Percentiles rank a stretch among this genome's conserved stretches.
These are phyloP conservation scores for Hydnum rufescens DNA, from an alignment of 768 basidiomycete genomes.

Conservation along the genomic window DNA sequence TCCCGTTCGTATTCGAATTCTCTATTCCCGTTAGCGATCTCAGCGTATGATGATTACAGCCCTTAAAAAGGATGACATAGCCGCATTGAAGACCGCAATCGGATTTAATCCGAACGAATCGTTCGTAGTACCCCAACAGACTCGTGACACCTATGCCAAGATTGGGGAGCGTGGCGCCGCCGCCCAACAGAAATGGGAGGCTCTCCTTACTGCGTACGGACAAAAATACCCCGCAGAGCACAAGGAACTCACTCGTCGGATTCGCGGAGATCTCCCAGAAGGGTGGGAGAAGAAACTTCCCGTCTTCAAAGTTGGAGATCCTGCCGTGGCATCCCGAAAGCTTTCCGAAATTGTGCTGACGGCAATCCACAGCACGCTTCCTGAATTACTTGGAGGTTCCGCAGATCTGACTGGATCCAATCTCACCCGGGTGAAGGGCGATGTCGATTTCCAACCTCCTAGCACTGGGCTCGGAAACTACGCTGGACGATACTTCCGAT, in stretches of 20 bases:
- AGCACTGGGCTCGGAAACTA: slow-evolving; percentile 69
- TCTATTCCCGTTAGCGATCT: slow-evolving; percentile 3
- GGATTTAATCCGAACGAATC: slow-evolving; percentile 58
- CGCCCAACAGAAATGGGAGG: slow-evolving; percentile 55
- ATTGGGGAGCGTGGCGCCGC: slow-evolving; percentile 53
- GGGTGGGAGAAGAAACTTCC: slow-evolving; percentile 78
- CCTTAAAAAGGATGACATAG: slow-evolving; percentile 82
- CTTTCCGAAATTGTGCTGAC: slow-evolving; percentile 78
- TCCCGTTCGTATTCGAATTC: slow-evolving; percentile 40
- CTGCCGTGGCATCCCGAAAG: slow-evolving; percentile 82
- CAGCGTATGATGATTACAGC: slow-evolving; percentile 26
- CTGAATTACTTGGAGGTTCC: slow-evolving; percentile 76
- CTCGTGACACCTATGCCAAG: slow-evolving; percentile 45
- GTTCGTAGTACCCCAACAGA: slow-evolving; percentile 59
- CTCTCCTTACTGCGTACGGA: slow-evolving; percentile 44
- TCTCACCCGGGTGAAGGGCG: slow-evolving; percentile 67
- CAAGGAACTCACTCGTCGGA: slow-evolving; percentile 69
- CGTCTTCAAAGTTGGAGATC: slow-evolving; percentile 61
- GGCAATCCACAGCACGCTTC: slow-evolving; percentile 49
- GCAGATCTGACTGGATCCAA: slow-evolving; percentile 88
- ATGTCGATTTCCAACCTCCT: slow-evolving; percentile 83
- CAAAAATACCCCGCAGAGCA: slow-evolving; percentile 69
- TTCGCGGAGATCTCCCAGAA: slow-evolving; percentile 61
- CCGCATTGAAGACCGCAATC: slow-evolving; percentile 62
- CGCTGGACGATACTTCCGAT: slow-evolving; percentile 79